Conservation (phyloP, 805 yeast genomes). For the Ogataea wickerhamii region DNA sequence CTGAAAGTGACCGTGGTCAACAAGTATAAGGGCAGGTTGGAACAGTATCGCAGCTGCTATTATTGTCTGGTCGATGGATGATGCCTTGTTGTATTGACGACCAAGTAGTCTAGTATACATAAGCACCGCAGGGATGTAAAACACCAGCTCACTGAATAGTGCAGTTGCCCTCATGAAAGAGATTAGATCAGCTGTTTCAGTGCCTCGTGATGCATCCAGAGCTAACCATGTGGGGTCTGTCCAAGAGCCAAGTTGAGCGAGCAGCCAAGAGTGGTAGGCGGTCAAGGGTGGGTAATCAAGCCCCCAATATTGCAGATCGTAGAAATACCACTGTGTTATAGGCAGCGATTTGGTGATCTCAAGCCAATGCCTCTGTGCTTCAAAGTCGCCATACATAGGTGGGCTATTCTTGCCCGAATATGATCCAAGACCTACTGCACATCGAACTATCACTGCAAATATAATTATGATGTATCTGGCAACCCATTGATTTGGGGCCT, state of each 20-base stretch:
- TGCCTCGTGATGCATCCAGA: conserved; percentile 68
- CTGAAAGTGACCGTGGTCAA: conserved; percentile 98
- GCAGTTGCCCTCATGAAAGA: conserved; percentile 84
- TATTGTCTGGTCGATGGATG: conserved; percentile 72
- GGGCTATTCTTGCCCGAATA: conserved; percentile 69
- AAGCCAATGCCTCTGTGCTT: conserved; percentile 98
- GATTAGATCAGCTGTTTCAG: conserved; percentile 63
- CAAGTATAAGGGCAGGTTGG: conserved; percentile 77
- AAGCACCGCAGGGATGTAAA: conserved; percentile 79
- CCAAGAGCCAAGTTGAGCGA: conserved; percentile 68
- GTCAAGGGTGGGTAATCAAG: conserved; percentile 96
- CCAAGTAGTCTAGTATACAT: conserved; percentile 71
- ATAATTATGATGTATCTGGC: conserved; percentile 73
- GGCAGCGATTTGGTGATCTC: conserved; percentile 82
- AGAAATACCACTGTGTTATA: conserved; percentile 77
- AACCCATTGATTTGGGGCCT: conserved; percentile 87
- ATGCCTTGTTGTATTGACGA: conserved; percentile 41
- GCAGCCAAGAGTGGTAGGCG: conserved; percentile 82
- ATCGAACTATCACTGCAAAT: conserved; percentile 69
- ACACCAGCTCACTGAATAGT: conserved; percentile 64
- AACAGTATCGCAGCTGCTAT: conserved; percentile 75
- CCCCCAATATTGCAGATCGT: conserved; percentile 92
- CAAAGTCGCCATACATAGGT: conserved; percentile 94
- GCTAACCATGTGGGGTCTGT: conserved; percentile 74
- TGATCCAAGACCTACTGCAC: conserved; percentile 86